These are phyloP conservation scores for Eucalyptus tenuipes DNA, from an alignment of 345 rosid species.

Conservation along the genomic window DNA sequence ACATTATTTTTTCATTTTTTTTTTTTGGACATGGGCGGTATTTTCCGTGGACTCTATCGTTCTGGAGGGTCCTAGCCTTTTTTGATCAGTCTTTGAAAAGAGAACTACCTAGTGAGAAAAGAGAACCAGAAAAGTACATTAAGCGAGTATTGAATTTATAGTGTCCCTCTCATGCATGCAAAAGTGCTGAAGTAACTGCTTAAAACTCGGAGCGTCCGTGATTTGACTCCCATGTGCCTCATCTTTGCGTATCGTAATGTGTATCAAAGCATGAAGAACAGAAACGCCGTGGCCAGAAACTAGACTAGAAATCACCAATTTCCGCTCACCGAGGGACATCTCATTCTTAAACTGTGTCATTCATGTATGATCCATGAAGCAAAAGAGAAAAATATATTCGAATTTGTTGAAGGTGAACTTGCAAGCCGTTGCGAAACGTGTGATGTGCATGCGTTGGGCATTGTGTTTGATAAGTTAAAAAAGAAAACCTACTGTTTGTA, in stretches of 20 bases:
- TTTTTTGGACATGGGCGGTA: too few species aligned
- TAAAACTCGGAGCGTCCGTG: not conserved
- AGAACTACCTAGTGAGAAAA: not conserved
- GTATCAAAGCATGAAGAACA: not conserved
- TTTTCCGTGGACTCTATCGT: fast-evolving
- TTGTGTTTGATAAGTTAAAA: not conserved
- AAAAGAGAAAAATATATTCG: not conserved
- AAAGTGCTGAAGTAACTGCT: not conserved
- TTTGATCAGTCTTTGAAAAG: not conserved
- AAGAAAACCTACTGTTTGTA: not conserved
- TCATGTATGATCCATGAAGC: not conserved
- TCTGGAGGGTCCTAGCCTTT: not conserved
- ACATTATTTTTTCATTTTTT: not conserved
- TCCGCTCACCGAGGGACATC: not conserved
- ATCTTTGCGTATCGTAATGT: not conserved
- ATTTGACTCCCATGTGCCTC: not conserved
- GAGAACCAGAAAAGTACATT: not conserved
- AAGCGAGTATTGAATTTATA: not conserved
- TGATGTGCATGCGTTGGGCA: not conserved
- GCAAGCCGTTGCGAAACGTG: not conserved
- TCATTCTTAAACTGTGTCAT: not conserved
- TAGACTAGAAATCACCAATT: not conserved
- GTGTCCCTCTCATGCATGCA: not conserved
- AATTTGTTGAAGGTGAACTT: not conserved
- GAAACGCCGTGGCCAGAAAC: not conserved